Conservation (phyloP, 768 basidiomycete genomes). For the Naganishia vaughanmartiniae region DNA sequence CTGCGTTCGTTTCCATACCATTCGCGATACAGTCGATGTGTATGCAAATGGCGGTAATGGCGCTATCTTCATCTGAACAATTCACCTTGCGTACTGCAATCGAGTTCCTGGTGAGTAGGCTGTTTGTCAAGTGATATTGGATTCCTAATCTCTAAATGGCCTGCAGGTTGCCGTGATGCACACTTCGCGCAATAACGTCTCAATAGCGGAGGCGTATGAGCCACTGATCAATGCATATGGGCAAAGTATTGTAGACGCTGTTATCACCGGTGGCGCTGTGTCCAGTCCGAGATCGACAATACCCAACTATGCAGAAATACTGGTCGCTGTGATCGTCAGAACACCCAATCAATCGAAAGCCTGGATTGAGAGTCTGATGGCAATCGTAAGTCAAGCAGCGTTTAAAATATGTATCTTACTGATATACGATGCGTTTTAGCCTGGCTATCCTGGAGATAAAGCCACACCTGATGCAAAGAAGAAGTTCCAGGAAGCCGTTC, state of each 20-base stretch:
- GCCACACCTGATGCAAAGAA: conserved; percentile 74
- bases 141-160: neutral
- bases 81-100: conserved; percentile 80
- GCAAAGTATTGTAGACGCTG: conserved; percentile 62
- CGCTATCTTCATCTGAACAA: conserved; percentile 72
- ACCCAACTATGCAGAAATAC: conserved; percentile 77
- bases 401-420: neutral
- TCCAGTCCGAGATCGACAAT: conserved; percentile 78
- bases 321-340: conserved; percentile 66
- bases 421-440: conserved; percentile 53
- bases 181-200: conserved; percentile 25
- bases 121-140: neutral
- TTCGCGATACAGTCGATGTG: conserved; percentile 65
- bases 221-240: conserved; percentile 57
- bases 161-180: conserved; percentile 28
- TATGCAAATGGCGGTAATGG: conserved; percentile 66
- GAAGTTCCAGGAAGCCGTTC: conserved; percentile 58
- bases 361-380: conserved; percentile 74
- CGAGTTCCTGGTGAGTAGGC: conserved; percentile 70
- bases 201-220: conserved; percentile 53
- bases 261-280: conserved; percentile 77
- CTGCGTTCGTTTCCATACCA: conserved; percentile 55
- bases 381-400: conserved; percentile 39
- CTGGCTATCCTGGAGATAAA: conserved; percentile 69
- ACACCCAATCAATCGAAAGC: conserved; percentile 59